These are phyloP conservation scores for Cymbopogon citratus DNA, from an alignment of 176 grass and related monocot genomes.

Conservation along the genomic window DNA sequence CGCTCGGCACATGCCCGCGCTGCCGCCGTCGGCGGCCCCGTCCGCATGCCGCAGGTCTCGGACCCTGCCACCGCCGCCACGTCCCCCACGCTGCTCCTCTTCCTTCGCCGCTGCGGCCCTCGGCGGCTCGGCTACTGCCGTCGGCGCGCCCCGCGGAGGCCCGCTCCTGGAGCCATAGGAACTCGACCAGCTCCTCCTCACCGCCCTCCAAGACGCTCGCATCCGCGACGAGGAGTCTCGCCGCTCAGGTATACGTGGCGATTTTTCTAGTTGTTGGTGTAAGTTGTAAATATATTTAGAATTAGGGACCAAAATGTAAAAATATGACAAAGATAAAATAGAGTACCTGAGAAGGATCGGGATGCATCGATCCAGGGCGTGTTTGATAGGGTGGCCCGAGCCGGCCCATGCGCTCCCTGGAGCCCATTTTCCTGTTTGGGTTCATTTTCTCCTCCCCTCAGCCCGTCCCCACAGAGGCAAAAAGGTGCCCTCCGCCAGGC, in stretches of 20 bases:
- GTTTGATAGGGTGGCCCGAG: too few relatives aligned
- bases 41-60: neutral
- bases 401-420: too few relatives aligned
- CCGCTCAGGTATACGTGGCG: constrained; percentile 25
- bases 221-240: constrained; percentile 50
- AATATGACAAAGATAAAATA: too few relatives aligned
- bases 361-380: too few relatives aligned
- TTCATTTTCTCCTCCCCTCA: too few relatives aligned
- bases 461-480: too few relatives aligned
- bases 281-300: too few relatives aligned
- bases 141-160: neutral
- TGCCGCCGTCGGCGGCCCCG: neutral
- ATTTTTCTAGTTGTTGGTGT: neutral
- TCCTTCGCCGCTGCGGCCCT: neutral
- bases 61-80: neutral
- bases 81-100: neutral
- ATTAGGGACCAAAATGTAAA: too few relatives aligned
- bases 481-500: too few relatives aligned
- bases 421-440: too few relatives aligned
- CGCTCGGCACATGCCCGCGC: neutral
- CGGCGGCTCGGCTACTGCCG: neutral
- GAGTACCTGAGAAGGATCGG: too few relatives aligned
- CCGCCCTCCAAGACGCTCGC: constrained; percentile 30
- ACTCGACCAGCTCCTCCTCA: constrained; percentile 28
- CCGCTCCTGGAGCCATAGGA: constrained; percentile 18